These are phyloP conservation scores for Durotheca rogersii DNA, from an alignment of 495 filamentous ascomycete genomes.

Conservation along the genomic window DNA sequence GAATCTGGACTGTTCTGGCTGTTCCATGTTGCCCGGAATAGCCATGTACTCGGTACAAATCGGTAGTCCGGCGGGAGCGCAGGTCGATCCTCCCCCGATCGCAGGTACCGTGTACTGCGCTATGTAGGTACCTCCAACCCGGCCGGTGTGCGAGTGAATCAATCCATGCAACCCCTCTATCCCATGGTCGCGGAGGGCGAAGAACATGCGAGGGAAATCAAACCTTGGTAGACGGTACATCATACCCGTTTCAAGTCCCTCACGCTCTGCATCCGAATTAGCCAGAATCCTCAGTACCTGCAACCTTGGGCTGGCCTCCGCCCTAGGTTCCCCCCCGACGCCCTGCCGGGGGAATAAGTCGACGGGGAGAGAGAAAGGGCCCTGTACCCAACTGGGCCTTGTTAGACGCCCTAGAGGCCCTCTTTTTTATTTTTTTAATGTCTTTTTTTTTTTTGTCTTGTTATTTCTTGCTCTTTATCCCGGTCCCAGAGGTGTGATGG, in stretches of 20 bases:
- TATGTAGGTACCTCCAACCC: no score
- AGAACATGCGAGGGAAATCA: background rate
- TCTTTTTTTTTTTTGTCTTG: conserved; percentile 2
- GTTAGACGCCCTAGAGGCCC: no score
- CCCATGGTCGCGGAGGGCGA: no score
- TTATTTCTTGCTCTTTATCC: conserved; percentile 1
- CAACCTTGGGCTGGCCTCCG: conserved; percentile 6
- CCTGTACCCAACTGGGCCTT: conserved; percentile 8
- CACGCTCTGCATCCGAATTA: background rate
- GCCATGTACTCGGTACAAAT: no score
- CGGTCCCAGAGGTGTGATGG: no score
- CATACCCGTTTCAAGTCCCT: background rate
- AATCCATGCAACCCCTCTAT: no score
- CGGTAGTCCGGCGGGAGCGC: no score
- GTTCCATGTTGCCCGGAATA: no score
- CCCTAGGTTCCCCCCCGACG: conserved; percentile 14
- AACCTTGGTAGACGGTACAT: conserved; percentile 12
- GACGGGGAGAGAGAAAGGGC: conserved; percentile 12
- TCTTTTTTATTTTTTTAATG: conserved; percentile 17
- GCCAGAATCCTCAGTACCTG: conserved; percentile 10
- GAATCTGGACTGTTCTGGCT: no score
- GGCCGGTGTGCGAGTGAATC: no score
- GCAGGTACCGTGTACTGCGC: background rate
- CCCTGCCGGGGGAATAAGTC: no score
- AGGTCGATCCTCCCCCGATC: no score